Conservation (phyloP, 2,329 filamentous ascomycete genomes). For the Chaetomiaceae sp. region DNA sequence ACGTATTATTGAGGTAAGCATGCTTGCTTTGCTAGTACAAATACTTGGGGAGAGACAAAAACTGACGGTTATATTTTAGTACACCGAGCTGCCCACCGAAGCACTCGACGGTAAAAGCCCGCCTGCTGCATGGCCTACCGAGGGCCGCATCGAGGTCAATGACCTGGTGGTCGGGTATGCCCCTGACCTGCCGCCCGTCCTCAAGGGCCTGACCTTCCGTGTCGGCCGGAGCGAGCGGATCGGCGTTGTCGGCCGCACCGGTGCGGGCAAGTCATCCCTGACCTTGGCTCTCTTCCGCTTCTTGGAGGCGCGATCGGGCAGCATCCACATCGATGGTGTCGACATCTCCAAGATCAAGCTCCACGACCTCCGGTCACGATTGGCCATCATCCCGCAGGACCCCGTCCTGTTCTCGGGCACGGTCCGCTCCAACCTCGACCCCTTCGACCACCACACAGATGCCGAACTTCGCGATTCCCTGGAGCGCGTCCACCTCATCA, state of each 20-base stretch:
- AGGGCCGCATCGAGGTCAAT: conserved; percentile 67
- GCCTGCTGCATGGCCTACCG: conserved; percentile 69
- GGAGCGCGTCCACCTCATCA: conserved; percentile 60
- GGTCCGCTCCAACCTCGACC: conserved; percentile 70
- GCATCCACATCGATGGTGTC: conserved; percentile 65
- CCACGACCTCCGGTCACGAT: conserved; percentile 63
- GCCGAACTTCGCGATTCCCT: conserved; percentile 65
- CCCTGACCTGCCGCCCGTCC: conserved; percentile 62
- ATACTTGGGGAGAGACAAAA: background rate
- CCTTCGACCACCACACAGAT: conserved; percentile 67
- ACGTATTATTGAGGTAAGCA: conserved; percentile 57
- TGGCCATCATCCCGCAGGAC: conserved; percentile 80
- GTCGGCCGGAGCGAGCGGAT: conserved; percentile 64
- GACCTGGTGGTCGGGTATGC: conserved; percentile 70
- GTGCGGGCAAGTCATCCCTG: conserved; percentile 71
- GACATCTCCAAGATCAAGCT: conserved; percentile 70
- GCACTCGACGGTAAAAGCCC: conserved; percentile 55
- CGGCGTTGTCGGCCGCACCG: conserved; percentile 73
- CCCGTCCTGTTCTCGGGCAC: conserved; percentile 79
- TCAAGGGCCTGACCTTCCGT: conserved; percentile 64
- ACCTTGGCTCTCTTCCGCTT: conserved; percentile 75
- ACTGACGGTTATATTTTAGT: conserved; percentile 32
- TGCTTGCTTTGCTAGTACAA: background rate
- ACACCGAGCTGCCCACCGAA: conserved; percentile 64
- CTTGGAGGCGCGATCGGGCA: conserved; percentile 62